Conservation (phyloP, 2,329 filamentous ascomycete species). For the Pseudopithomyces chartarum region DNA sequence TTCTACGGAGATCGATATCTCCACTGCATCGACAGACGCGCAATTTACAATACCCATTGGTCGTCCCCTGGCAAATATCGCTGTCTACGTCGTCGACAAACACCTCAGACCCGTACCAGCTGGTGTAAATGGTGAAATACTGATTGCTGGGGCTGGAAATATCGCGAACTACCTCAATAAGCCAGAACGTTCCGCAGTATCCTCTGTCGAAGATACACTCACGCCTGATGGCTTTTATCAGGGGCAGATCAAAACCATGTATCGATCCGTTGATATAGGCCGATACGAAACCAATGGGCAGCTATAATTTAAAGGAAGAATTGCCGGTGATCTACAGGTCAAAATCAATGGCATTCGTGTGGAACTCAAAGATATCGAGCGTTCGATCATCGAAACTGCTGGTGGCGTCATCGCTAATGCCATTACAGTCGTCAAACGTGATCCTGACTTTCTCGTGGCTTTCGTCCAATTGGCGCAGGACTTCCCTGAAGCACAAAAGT, state of each 20-base stretch:
- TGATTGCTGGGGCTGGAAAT: conserved; percentile 47
- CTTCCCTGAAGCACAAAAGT: background rate
- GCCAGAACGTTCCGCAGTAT: conserved; percentile 15
- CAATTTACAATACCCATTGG: background rate
- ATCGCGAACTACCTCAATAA: conserved; percentile 43
- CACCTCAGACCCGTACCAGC: conserved; percentile 7
- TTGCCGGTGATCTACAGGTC: conserved; percentile 51
- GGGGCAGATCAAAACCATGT: conserved; percentile 22
- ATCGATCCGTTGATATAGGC: conserved; percentile 50
- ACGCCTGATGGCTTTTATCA: too few relatives aligned
- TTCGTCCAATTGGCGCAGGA: conserved; percentile 24
- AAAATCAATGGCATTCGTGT: conserved; percentile 54
- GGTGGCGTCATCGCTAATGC: conserved; percentile 27
- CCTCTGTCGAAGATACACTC: conserved; percentile 17
- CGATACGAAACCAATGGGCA: conserved; percentile 40
- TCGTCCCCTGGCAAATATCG: conserved; percentile 7
- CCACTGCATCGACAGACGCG: background rate
- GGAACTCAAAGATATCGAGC: conserved; percentile 54
- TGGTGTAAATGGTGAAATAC: conserved; percentile 46
- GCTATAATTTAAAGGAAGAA: conserved; percentile 45
- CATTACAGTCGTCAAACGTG: conserved; percentile 22
- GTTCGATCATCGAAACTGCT: conserved; percentile 26
- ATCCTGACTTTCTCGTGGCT: conserved; percentile 38
- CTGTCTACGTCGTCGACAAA: conserved; percentile 15
- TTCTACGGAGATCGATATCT: conserved; percentile 4